Conservation (phyloP, 257 asterid species). For the Euphrasia confusa region DNA sequence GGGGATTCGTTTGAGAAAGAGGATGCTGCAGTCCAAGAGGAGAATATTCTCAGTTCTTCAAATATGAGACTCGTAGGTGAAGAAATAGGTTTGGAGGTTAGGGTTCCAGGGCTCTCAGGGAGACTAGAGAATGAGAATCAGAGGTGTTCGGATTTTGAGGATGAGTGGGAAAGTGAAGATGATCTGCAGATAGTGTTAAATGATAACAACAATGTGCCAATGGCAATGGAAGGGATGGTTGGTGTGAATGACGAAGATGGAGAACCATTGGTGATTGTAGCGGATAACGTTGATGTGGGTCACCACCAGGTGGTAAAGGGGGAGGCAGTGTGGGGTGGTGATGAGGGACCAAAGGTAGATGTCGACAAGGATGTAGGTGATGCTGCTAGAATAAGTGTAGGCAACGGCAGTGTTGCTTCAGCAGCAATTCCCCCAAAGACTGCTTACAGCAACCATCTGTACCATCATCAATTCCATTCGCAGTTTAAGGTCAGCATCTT, state of each 20-base stretch:
- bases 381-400: no score
- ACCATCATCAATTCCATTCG: conserved; percentile 63
- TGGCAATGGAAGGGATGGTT: conserved; percentile 30
- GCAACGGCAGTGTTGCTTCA: no score
- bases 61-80: neutral
- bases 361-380: conserved; percentile 65
- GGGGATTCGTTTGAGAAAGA: neutral
- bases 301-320: conserved; percentile 50
- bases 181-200: conserved; percentile 80
- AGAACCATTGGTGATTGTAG: conserved; percentile 74
- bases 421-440: conserved; percentile 41
- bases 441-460: conserved; percentile 59
- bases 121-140: no score
- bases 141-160: no score
- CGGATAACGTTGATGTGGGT: conserved; percentile 51
- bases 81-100: conserved; percentile 19
- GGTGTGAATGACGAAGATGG: conserved; percentile 66
- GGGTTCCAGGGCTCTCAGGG: conserved; percentile 61
- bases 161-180: conserved; percentile 74
- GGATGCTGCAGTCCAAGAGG: no score
- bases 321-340: conserved; percentile 70
- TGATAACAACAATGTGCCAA: conserved; percentile 43
- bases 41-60: no score
- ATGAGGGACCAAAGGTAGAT: conserved; percentile 43
- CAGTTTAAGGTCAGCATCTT: conserved; percentile 99